Conservation (phyloP, 2,329 filamentous ascomycete species). For the Tothia fuscella region DNA sequence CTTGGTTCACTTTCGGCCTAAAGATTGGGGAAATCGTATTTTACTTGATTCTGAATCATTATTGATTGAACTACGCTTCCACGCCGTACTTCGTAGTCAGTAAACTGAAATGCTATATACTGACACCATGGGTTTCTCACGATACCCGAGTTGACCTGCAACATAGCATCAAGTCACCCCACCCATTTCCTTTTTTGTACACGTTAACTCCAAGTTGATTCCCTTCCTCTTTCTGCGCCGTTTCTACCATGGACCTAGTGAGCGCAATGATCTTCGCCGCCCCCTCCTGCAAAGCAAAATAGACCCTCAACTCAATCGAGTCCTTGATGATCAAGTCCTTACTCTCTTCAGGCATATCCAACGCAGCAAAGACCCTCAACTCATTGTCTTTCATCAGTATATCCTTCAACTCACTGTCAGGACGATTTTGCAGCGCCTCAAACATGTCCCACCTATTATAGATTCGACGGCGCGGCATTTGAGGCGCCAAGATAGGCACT, state of each 20-base stretch:
- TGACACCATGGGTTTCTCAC: too few species aligned
- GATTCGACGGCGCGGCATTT: background rate
- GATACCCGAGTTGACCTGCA: too few species aligned
- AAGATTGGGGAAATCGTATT: too few species aligned
- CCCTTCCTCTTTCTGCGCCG: background rate
- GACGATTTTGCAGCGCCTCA: background rate
- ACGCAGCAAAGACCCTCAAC: constrained; percentile 1
- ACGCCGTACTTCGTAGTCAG: too few species aligned
- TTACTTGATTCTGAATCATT: too few species aligned
- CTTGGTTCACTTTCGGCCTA: too few species aligned
- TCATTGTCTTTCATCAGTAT: constrained; percentile 3
- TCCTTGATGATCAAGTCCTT: background rate
- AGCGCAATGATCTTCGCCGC: background rate
- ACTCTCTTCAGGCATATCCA: constrained; percentile 4
- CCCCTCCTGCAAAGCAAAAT: background rate
- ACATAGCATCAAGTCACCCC: too few species aligned
- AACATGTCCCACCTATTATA: background rate
- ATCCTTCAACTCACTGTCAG: background rate
- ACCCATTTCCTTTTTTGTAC: too few species aligned
- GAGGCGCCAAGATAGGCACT: too few species aligned
- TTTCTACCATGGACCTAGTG: background rate
- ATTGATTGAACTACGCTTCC: too few species aligned
- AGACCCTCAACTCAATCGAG: background rate
- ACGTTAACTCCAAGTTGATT: too few species aligned
- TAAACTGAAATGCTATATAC: too few species aligned